Conservation (phyloP, 2,329 filamentous ascomycete species). For the Colletotrichum lini region DNA sequence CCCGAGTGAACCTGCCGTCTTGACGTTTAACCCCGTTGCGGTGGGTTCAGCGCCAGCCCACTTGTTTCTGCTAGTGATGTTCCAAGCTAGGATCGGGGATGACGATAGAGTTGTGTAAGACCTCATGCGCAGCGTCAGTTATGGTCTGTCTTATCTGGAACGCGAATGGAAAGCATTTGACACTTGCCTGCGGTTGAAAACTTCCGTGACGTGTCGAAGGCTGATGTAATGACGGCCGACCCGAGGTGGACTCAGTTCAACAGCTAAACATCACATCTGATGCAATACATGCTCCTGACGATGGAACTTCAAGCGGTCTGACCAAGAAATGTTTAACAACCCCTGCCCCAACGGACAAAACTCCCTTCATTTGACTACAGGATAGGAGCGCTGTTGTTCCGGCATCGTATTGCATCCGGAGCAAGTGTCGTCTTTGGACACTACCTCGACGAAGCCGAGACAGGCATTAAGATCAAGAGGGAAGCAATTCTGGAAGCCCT, state of each 20-base stretch:
- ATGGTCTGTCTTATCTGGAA: neutral
- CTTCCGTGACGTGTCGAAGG: too few relatives aligned
- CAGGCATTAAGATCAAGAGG: neutral
- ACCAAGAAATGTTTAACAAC: neutral
- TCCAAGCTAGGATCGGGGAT: neutral
- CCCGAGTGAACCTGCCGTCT: neutral
- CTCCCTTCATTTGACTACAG: neutral
- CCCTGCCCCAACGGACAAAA: neutral
- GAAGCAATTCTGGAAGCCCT: conserved; percentile 12
- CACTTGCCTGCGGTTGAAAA: neutral
- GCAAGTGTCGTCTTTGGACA: neutral
- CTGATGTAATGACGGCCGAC: neutral
- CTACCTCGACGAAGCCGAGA: neutral
- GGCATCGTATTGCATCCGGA: neutral
- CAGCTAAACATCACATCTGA: neutral
- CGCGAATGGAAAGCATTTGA: neutral
- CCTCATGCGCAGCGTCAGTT: neutral
- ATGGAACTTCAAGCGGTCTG: neutral
- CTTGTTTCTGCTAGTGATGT: neutral
- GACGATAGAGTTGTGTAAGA: neutral
- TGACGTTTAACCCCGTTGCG: neutral
- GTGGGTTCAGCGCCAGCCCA: neutral
- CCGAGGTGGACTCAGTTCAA: neutral
- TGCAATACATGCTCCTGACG: neutral
- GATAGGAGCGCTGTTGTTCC: neutral